Base-by-base conservation (phyloP, 257 asterid genomes). In the Solanum medicagineum region DNA sequence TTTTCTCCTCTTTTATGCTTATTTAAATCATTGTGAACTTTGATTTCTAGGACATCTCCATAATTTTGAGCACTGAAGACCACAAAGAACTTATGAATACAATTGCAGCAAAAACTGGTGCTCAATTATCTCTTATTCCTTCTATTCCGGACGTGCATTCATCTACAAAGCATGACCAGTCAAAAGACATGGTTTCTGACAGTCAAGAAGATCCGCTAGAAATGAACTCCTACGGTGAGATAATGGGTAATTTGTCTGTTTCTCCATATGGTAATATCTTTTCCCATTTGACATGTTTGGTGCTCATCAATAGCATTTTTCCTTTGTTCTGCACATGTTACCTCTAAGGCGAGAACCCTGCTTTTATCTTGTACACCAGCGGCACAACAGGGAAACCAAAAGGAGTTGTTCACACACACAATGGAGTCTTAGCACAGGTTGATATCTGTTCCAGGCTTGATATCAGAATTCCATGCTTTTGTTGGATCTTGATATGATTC, bases 301-400 rank as follows among this genome's bases (percentile, higher is more conserved):
- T 84, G 47, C 80, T 75, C 15, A 15, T 60, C 53, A 51, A 77
- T 51, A 29, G 22, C 20, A 44, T 81, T 71, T 47, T 47, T 80
- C 51, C 83, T 71, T 86, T 84, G 83, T 84, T 66, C 53, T 47
- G 65, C 81, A 60, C 85, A 54, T 87, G 87, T 83, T 69, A 51
- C 32, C 56, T 63, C 87, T 87, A 85, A 96, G 98, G 93, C 40
- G 98, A 92, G 57, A 95, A 92, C 17, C 95, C 98, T 20, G 99
- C 99, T 36, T 89, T 96, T 86, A 91, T 96, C 87, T 90, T 96
- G 84, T 96, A 96, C 87, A 96, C 99, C 57, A 96, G 99, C 84
- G 99, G 99, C 81, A 95, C 99, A 32, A 96, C 99, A 8, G 99
- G 99, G 68, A 96, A 94, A 88, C 99, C 99, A 49, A 96, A 96